phyloP scores from a whole-genome alignment of 768 basidiomycete species.

The Gautieria morchelliformis region DNA sequence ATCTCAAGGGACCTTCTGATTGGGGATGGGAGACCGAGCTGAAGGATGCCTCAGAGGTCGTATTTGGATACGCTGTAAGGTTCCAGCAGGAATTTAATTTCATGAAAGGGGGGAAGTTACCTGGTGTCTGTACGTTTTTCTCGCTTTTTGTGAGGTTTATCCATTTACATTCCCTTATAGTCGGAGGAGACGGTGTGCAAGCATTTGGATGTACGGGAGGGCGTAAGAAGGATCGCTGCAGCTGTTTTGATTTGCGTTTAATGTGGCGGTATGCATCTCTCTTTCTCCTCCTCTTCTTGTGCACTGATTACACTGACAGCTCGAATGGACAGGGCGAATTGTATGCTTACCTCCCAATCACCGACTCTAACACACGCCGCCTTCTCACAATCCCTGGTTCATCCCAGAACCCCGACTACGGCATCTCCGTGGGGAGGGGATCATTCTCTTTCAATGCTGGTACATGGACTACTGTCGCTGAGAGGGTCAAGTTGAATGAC shows the following conservation, averaged over 20 bases:
- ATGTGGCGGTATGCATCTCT: slow-evolving; percentile 48
- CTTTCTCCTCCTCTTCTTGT: not conserved
- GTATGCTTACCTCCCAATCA: slow-evolving; percentile 57
- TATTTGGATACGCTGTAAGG: slow-evolving; percentile 51
- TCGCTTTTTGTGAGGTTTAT: not conserved
- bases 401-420: slow-evolving; percentile 53
- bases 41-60: slow-evolving; percentile 34
- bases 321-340: slow-evolving; percentile 49
- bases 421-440: slow-evolving; percentile 61
- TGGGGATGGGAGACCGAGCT: slow-evolving; percentile 31
- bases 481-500: slow-evolving; percentile 70
- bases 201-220: slow-evolving; percentile 58
- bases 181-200: slow-evolving; percentile 43
- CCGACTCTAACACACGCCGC: slow-evolving; percentile 24
- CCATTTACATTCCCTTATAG: slow-evolving; percentile 20
- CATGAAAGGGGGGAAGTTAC: slow-evolving; percentile 62
- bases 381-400: slow-evolving; percentile 34
- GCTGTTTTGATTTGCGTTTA: slow-evolving; percentile 55
- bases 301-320: slow-evolving; percentile 10
- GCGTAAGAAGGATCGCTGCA: slow-evolving; percentile 32
- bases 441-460: slow-evolving; percentile 55
- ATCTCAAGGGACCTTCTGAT: slow-evolving; percentile 47
- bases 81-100: slow-evolving; percentile 57
- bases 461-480: slow-evolving; percentile 54
- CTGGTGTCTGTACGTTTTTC: slow-evolving; percentile 51